Percentiles rank a stretch among this genome's conserved stretches.
Evolutionary conservation across 305 asterid genomes (phyloP).

Genomic region (Fraxinus sp.): DNA sequence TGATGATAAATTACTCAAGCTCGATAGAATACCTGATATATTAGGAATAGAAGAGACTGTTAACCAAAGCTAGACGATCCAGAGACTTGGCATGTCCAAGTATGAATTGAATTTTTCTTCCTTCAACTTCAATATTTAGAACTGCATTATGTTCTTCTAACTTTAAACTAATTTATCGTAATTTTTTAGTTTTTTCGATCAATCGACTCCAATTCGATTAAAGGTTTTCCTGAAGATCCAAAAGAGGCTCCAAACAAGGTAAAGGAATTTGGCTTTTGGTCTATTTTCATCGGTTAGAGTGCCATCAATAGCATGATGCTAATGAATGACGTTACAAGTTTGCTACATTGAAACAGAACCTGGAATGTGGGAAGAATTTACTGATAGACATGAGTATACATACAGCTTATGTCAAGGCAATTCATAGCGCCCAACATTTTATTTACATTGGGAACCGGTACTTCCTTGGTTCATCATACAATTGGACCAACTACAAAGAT

Average conservation of each 20-base stretch:
- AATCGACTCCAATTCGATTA: slow-evolving; percentile 74
- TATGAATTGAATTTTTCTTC: background rate
- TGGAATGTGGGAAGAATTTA: slow-evolving; percentile 67
- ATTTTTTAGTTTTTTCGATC: slow-evolving; percentile 58
- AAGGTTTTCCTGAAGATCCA: slow-evolving; percentile 80
- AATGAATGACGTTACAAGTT: slow-evolving; percentile 2
- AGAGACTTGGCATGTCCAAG: slow-evolving; percentile 72
- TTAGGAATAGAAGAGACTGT: slow-evolving; percentile 36
- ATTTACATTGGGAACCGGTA: slow-evolving; percentile 72
- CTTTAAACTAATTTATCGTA: background rate
- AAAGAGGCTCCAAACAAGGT: slow-evolving; percentile 56
- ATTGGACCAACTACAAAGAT: slow-evolving; percentile 51
- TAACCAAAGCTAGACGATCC: slow-evolving; percentile 33
- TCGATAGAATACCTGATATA: slow-evolving; percentile 47
- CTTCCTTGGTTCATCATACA: slow-evolving; percentile 71
- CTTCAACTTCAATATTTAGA: background rate
- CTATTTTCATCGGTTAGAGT: background rate
- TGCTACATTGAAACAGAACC: slow-evolving; percentile 42
- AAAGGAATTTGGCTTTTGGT: background rate
- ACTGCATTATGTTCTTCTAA: no score
- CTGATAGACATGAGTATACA: slow-evolving; percentile 79
- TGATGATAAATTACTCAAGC: slow-evolving; percentile 44
- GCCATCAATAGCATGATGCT: background rate
- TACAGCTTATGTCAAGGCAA: slow-evolving; percentile 69
- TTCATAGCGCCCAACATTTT: slow-evolving; percentile 65